Percentiles rank a stretch among this genome's conserved stretches.
Evolutionary conservation across 192 early-diverging fungal genomes (phyloP).

Genomic region (Ambispora gerdemannii): DNA sequence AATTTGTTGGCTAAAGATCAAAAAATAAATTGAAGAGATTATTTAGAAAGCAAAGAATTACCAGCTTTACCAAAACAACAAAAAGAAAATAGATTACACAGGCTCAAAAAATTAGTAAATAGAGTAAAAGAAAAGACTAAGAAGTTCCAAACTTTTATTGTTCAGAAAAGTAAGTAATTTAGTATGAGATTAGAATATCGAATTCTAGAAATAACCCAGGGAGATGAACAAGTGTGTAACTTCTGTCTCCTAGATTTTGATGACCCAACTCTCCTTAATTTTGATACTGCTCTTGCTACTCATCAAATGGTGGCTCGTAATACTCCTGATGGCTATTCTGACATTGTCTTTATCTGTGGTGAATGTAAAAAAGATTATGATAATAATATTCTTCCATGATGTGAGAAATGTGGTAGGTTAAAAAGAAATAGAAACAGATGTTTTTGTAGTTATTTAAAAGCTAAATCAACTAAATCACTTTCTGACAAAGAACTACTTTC

Average conservation of each 20-base stretch:
- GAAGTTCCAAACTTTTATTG: conserved; percentile 16
- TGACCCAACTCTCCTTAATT: not conserved
- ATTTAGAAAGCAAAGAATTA: conserved; percentile 22
- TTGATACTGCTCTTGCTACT: conserved; percentile 11
- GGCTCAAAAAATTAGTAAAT: conserved; percentile 21
- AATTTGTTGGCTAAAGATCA: conserved; percentile 13
- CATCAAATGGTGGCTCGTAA: conserved; percentile 9
- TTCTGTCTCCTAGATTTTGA: not conserved
- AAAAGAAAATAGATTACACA: conserved; percentile 10
- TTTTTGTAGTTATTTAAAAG: conserved; percentile 9
- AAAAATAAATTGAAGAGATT: conserved; percentile 14
- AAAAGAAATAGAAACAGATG: conserved; percentile 9
- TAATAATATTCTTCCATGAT: conserved; percentile 11
- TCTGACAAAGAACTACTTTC: conserved; percentile 18
- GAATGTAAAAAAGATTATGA: conserved; percentile 18
- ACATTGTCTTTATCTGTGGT: conserved; percentile 10
- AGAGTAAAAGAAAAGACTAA: conserved; percentile 21
- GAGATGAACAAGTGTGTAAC: not conserved
- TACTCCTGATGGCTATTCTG: not conserved
- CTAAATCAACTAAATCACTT: conserved; percentile 15
- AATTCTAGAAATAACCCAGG: conserved; percentile 1
- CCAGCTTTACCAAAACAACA: conserved; percentile 7
- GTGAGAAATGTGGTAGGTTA: conserved; percentile 14
- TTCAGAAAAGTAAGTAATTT: conserved; percentile 16
- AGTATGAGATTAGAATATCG: conserved; percentile 1